These are phyloP conservation scores for Citrus mangshanensis DNA, from an alignment of 345 rosid genomes.

Conservation along the genomic window DNA sequence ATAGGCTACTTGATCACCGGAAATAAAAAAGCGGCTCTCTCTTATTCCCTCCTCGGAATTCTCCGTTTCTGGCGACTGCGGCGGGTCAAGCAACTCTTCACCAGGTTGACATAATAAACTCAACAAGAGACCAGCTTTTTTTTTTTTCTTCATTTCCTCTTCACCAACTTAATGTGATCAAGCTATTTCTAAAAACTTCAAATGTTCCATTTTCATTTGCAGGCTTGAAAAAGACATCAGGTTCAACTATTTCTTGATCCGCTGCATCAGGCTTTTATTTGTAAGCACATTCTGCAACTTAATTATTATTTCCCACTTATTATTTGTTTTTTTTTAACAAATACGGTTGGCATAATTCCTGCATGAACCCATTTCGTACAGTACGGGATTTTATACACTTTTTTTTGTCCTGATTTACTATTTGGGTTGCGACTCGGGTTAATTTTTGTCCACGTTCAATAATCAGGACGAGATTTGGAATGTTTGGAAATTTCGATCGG, in stretches of 20 bases:
- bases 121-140: too few species aligned
- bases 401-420: too few species aligned
- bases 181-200: background rate
- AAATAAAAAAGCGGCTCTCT: slow-evolving; percentile 34
- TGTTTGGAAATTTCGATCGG: too few species aligned
- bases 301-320: too few species aligned
- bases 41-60: slow-evolving; percentile 60
- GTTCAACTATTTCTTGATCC: slow-evolving; percentile 75
- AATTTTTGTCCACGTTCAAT: too few species aligned
- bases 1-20: slow-evolving; percentile 66
- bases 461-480: too few species aligned
- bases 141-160: too few species aligned
- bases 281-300: slow-evolving; percentile 36
- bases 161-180: background rate
- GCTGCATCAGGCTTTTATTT: slow-evolving; percentile 61
- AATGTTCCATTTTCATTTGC: background rate
- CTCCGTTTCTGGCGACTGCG: slow-evolving; percentile 89
- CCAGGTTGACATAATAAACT: slow-evolving; percentile 39
- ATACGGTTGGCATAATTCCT: too few species aligned
- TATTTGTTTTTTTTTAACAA: too few species aligned
- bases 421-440: too few species aligned
- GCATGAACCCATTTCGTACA: too few species aligned
- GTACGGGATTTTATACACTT: too few species aligned
- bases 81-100: slow-evolving; percentile 74
- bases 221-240: slow-evolving; percentile 96